Evolutionary conservation across 2,329 filamentous ascomycete genomes (phyloP).

Genomic region (Fusarium equiseti): DNA sequence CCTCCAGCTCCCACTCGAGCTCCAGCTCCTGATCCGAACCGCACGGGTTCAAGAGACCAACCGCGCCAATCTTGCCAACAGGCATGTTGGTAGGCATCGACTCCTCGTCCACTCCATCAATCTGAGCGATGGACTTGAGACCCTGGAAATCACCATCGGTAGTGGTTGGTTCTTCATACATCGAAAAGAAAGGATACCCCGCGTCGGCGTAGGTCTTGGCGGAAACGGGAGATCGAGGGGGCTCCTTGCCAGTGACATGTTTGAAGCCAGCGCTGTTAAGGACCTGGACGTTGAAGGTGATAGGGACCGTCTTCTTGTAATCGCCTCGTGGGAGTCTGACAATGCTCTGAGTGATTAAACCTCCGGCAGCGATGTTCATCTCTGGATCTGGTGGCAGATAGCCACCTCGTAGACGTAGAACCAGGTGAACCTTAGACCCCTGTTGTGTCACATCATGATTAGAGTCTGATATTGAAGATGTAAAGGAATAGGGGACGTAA

Average conservation of each 20-base stretch:
- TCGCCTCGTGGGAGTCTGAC: fast-evolving
- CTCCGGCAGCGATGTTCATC: conserved; percentile 6
- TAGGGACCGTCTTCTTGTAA: neutral
- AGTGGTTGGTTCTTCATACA: neutral
- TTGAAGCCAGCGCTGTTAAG: conserved; percentile 6
- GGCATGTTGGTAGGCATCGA: neutral
- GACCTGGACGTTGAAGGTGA: conserved; percentile 10
- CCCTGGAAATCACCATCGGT: neutral
- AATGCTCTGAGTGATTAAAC: conserved; percentile 10
- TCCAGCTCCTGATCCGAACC: neutral
- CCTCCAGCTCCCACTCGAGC: neutral
- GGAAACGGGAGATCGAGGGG: neutral
- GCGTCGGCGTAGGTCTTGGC: neutral
- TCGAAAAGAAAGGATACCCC: neutral
- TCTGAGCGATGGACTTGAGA: neutral
- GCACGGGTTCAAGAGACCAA: neutral
- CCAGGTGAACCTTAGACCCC: fast-evolving
- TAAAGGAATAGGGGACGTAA: neutral
- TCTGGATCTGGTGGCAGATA: neutral
- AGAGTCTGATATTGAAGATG: neutral
- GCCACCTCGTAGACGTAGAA: neutral
- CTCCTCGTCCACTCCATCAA: neutral
- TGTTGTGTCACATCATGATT: neutral
- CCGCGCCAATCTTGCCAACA: neutral
- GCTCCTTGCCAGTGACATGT: neutral